Evolutionary conservation across 805 yeast genomes (phyloP).

Genomic region (Sungouiella thailandica): DNA sequence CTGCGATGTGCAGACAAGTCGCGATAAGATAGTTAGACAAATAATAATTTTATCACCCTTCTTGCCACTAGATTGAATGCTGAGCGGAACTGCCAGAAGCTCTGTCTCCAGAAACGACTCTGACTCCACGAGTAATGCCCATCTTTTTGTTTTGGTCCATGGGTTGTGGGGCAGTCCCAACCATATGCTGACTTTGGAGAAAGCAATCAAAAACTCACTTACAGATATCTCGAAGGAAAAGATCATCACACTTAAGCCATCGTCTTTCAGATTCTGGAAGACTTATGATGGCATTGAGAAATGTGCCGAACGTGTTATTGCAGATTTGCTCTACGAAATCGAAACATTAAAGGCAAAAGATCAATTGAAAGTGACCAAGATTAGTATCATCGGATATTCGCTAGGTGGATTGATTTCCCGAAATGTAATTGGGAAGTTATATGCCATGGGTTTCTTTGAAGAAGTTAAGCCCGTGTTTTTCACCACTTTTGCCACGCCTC

Average conservation of each 20-base stretch:
- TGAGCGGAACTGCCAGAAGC: no score
- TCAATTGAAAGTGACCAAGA: slow-evolving; percentile 44
- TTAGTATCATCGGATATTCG: slow-evolving; percentile 83
- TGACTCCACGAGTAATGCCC: slow-evolving; percentile 15
- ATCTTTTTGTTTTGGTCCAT: slow-evolving; percentile 37
- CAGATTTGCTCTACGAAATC: slow-evolving; percentile 37
- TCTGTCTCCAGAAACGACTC: background rate
- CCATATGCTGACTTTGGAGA: slow-evolving; percentile 60
- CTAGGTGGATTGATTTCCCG: slow-evolving; percentile 83
- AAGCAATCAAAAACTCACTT: slow-evolving; percentile 35
- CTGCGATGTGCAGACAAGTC: no score
- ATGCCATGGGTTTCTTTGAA: slow-evolving; percentile 49
- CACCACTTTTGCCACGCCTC: slow-evolving; percentile 54
- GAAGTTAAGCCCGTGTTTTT: slow-evolving; percentile 52
- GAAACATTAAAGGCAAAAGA: slow-evolving; percentile 30
- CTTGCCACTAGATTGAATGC: no score
- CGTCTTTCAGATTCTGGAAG: slow-evolving; percentile 39
- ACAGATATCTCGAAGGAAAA: slow-evolving; percentile 21
- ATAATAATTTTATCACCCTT: no score
- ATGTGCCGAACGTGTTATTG: slow-evolving; percentile 30
- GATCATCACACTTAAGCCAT: slow-evolving; percentile 33
- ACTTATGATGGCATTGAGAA: slow-evolving; percentile 38
- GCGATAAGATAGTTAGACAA: no score
- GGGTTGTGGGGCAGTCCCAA: slow-evolving; percentile 71
- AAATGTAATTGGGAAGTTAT: slow-evolving; percentile 70